A percentile compares a stretch with the other conserved stretches of the same genome.
Evolutionary conservation across 2,329 filamentous ascomycete species (phyloP).

Genomic region (Rhynchosporium graminicola): DNA sequence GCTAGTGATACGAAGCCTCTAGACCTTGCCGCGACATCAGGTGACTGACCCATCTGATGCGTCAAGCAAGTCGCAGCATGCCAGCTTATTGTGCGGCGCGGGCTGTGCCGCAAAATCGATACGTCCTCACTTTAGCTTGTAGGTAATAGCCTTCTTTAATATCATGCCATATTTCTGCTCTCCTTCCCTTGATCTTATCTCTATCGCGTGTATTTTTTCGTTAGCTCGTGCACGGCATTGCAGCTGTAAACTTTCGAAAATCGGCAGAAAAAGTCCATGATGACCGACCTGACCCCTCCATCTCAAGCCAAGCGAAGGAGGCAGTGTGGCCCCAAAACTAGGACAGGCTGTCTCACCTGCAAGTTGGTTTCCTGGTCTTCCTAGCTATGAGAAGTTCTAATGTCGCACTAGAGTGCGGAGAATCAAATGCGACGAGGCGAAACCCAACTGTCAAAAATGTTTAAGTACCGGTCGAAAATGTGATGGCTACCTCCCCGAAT

Average conservation of each 20-base stretch:
- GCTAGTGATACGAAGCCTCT: no score
- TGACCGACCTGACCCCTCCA: background rate
- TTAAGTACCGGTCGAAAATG: slow-evolving; percentile 33
- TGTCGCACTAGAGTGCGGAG: slow-evolving; percentile 27
- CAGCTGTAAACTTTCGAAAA: background rate
- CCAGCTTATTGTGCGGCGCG: background rate
- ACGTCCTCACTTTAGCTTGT: background rate
- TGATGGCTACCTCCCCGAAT: slow-evolving; percentile 31
- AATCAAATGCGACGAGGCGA: slow-evolving; percentile 37
- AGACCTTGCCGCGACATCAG: no score
- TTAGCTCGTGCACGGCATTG: background rate
- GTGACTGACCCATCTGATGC: background rate
- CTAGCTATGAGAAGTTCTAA: slow-evolving; percentile 15
- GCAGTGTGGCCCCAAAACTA: slow-evolving; percentile 29
- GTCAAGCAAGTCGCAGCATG: background rate
- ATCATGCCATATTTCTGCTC: background rate
- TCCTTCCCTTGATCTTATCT: background rate
- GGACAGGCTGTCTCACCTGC: slow-evolving; percentile 35
- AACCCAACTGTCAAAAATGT: slow-evolving; percentile 33
- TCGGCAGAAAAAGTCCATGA: background rate
- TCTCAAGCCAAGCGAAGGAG: slow-evolving; percentile 15
- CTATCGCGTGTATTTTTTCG: background rate
- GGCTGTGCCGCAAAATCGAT: slow-evolving; percentile 6
- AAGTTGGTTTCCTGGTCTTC: slow-evolving; percentile 26
- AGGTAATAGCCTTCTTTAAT: background rate